Base-by-base conservation (phyloP, 176 grass and related monocot genomes). In the Oryza meridionalis region DNA sequence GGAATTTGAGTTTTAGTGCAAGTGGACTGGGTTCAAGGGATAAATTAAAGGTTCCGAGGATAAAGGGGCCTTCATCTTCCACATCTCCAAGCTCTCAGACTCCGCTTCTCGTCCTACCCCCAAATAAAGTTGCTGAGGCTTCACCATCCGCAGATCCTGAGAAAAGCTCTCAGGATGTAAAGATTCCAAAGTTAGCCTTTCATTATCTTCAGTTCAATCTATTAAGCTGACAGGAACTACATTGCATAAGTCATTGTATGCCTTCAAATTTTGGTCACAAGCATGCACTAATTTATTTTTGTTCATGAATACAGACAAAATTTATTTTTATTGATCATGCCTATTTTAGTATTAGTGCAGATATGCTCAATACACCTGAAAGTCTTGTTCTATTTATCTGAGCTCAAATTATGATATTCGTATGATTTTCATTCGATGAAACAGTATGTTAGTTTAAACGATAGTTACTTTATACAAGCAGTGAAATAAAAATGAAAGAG, bases 1-100 rank as follows among this genome's bases (percentile, higher is more conserved):
- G 96, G 83, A 99, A 99, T 84, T 87, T 99, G 88, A 99, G 96
- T 75, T 89, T 99, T 69, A 92, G 93, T 88, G 90, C 90, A 53
- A 88, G 85, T 82, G 93, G 93, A 69, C 76, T 92, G 50, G 96
- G 96, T 76, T 94, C 96, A 75, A 89, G 96, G 77, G 95, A 97
- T 70, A 99, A 99, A 85, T 26, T 81, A 67, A 90, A 86, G 86
- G 58, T 89, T 45, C 86, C 75, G 4, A 99, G 83, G 83, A 70
- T 72, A 66, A 91, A 92, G 70, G 84, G 35, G 38, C 70, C 82
- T 16, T 66, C 61, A 38, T 70, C 91, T 70, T 84, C 83, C 35
- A 53, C 50, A 53, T 72, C 55, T 6, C 65, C 93, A 83, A 84
- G 4, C 78, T 66, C 81, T 38, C 70, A 68, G 27, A 24, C 37